Base-by-base conservation (phyloP, 257 asterid genomes). In the Verbena officinalis region DNA sequence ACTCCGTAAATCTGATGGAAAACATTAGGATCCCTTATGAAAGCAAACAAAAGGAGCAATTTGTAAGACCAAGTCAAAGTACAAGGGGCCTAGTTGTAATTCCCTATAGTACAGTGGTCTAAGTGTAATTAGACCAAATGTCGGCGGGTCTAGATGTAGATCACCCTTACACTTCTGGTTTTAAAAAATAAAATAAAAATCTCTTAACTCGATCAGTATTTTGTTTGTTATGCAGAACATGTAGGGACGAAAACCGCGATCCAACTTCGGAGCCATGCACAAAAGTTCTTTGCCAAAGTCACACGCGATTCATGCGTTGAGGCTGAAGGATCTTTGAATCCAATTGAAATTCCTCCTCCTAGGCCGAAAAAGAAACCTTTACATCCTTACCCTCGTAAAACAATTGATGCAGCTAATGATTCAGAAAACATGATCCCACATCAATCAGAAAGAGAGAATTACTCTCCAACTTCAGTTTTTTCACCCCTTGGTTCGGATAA, bases 251-350 rank as follows among this genome's bases (percentile, higher is more conserved):
- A 89, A 71, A 89, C 95, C 9, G 91, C 96, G 34, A 81, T 89
- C 71, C 98, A 92, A 82, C 89, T 92, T 69, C 85, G 97, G 38
- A 92, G 98, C 51, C 97, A 89, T 39, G 98, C 98, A 14, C 98
- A 92, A 70, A 89, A 92, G 69, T 87, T 83, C 75, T 89, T 89
- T 39, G 83, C 95, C 14, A 92, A 92, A 88, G 88, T 85, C 72
- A 80, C 69, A 19, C 81, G 84, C 52, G 97, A 91, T 70, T 43
- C 90, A 6, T 75, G 73, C n/a, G 62, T 48, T 66, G 89, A 81
- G 36, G 73, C 69, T 16, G 89, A 68, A 57, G 87, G 88, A 61
- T 69, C 81, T 58, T 58, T 64, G 33, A 70, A 66, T 57, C 83
- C 84, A 9, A 79, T 76, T n/a, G 86, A 76, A 48, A 91, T 91